Percentiles rank a stretch among this genome's conserved stretches.
Evolutionary conservation across 352 stramenopile genomes (phyloP).

Genomic region (Salisapilia sapeloensis): DNA sequence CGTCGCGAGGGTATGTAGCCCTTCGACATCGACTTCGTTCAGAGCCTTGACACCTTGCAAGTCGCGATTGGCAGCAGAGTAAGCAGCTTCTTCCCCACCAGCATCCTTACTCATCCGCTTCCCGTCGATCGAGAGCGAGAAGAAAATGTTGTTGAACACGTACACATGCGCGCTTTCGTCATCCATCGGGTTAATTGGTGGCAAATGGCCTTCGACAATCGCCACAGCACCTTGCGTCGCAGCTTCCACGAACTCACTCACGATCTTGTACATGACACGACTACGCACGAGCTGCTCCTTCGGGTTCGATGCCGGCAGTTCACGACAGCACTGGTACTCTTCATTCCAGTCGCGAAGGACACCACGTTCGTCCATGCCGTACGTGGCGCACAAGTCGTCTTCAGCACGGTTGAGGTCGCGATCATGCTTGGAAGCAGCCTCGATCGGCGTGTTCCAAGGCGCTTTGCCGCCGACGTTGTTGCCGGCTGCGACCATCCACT

Average conservation of each 20-base stretch:
- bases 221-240: conserved; percentile 77
- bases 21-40: conserved; percentile 82
- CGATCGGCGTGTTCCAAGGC: conserved; percentile 55
- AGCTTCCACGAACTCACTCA: conserved; percentile 91
- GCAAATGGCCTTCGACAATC: conserved; percentile 90
- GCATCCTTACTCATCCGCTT: conserved; percentile 45
- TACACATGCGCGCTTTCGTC: conserved; percentile 86
- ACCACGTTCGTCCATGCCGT: conserved; percentile 86
- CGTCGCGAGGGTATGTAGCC: conserved; percentile 88
- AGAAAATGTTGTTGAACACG: conserved; percentile 98
- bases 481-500: conserved; percentile 71
- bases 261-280: conserved; percentile 89
- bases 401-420: conserved; percentile 80
- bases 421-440: conserved; percentile 19
- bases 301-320: conserved; percentile 58
- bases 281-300: conserved; percentile 85
- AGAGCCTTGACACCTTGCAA: conserved; percentile 82
- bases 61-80: conserved; percentile 78
- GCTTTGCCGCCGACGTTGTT: conserved; percentile 59
- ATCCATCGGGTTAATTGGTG: conserved; percentile 94
- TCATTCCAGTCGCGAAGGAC: conserved; percentile 94
- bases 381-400: conserved; percentile 78
- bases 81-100: conserved; percentile 57
- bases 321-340: conserved; percentile 87
- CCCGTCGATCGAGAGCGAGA: conserved; percentile 84